Evolutionary conservation across 257 asterid species (phyloP).

Genomic region (Solanum megistacrolobum): DNA sequence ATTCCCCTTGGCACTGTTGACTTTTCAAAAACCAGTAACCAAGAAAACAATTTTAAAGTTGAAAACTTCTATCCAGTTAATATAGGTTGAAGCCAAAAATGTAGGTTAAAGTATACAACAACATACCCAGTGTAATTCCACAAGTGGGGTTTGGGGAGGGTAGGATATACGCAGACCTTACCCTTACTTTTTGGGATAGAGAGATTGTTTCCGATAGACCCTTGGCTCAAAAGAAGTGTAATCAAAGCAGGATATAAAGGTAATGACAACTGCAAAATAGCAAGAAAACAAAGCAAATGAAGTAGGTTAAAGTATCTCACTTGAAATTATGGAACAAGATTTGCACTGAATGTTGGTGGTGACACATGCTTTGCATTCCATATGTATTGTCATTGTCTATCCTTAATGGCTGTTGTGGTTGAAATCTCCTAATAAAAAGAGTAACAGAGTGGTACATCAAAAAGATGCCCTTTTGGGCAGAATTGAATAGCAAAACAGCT

Average conservation of each 20-base stretch:
- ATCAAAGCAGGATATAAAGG: not conserved
- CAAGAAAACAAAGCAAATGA: not conserved
- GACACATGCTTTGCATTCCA: not conserved
- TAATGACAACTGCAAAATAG: not conserved
- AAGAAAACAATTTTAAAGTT: not conserved
- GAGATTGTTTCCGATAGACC: not conserved
- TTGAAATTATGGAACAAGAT: not conserved
- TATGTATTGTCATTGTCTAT: not conserved
- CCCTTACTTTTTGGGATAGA: not conserved
- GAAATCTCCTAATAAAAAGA: not conserved
- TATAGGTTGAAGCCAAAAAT: not conserved
- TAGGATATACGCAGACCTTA: not conserved
- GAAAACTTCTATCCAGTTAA: not conserved
- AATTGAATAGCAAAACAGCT: not conserved
- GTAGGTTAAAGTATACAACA: not conserved
- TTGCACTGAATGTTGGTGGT: not conserved
- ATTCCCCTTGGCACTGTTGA: not conserved
- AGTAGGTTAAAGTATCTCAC: not conserved
- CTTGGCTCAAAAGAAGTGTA: not conserved
- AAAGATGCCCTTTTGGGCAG: not conserved
- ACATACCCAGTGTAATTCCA: not conserved
- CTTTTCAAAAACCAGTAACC: not conserved
- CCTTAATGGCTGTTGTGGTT: not conserved
- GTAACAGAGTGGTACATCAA: not conserved
- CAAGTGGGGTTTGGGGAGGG: not conserved